These are phyloP conservation scores for Amphirosellinia nigrospora DNA, from an alignment of 495 filamentous ascomycete genomes.

Conservation along the genomic window DNA sequence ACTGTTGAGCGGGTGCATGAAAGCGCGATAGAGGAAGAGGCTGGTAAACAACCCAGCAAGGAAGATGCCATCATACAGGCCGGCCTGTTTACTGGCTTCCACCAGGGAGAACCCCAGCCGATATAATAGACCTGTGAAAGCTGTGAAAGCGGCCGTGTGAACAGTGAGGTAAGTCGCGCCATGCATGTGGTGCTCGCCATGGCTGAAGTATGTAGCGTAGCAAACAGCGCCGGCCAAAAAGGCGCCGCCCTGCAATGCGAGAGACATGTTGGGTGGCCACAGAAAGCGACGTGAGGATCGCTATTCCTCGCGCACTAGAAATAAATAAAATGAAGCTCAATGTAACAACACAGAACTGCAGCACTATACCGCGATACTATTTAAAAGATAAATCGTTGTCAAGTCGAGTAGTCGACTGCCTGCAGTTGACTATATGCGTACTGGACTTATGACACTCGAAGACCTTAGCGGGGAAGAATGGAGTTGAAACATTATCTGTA, in stretches of 20 bases:
- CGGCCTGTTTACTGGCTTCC: background rate
- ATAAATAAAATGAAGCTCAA: background rate
- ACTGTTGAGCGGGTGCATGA: background rate
- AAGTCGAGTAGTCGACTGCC: too few species aligned
- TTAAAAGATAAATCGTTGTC: too few species aligned
- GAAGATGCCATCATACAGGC: constrained; percentile 3
- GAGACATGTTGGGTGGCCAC: background rate
- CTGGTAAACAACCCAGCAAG: background rate
- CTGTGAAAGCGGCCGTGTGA: background rate
- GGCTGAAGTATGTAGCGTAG: background rate
- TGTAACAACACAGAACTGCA: too few species aligned
- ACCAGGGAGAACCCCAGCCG: background rate
- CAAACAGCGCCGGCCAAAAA: background rate
- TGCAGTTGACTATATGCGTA: too few species aligned
- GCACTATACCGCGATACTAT: too few species aligned
- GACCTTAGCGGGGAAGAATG: background rate
- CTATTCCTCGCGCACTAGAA: background rate
- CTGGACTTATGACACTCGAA: too few species aligned
- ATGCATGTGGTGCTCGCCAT: constrained; percentile 1
- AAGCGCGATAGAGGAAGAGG: constrained; percentile 1
- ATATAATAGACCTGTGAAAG: background rate
- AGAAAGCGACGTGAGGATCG: background rate
- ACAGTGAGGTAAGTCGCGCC: background rate
- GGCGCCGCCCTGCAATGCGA: background rate
- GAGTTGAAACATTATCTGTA: background rate